phyloP scores from a whole-genome alignment of 2,329 filamentous ascomycete genomes.

The Talaromyces sp. region DNA sequence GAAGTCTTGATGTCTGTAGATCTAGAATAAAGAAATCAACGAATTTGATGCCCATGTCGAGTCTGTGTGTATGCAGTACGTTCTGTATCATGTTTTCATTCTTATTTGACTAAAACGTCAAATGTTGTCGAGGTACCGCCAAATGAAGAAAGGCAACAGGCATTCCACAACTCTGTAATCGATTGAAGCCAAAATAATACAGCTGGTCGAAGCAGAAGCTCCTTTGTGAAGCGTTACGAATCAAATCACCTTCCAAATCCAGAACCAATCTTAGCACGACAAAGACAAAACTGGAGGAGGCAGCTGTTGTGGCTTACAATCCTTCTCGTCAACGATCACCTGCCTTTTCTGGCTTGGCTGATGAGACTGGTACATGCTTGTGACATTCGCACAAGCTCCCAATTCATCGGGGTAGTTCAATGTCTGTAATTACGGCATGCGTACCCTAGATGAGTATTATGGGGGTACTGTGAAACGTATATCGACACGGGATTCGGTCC shows the following conservation, averaged over 20 bases:
- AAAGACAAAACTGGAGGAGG: neutral
- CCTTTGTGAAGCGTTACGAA: neutral
- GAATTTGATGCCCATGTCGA: neutral
- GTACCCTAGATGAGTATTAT: neutral
- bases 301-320: neutral
- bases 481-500: neutral
- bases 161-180: too few relatives aligned
- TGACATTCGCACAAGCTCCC: neutral
- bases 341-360: too few relatives aligned
- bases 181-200: too few relatives aligned
- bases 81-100: neutral
- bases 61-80: neutral
- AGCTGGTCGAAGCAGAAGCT: too few relatives aligned
- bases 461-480: neutral
- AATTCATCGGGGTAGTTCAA: neutral
- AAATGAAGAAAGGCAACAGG: too few relatives aligned
- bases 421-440: neutral
- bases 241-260: neutral
- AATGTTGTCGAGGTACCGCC: too few relatives aligned
- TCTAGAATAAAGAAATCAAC: neutral
- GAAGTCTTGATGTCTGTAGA: constrained; percentile 8
- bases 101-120: neutral
- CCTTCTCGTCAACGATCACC: neutral
- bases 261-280: neutral
- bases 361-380: neutral